Conservation (phyloP, 1,284 basidiomycete genomes). For the Omphalotus olearius region DNA sequence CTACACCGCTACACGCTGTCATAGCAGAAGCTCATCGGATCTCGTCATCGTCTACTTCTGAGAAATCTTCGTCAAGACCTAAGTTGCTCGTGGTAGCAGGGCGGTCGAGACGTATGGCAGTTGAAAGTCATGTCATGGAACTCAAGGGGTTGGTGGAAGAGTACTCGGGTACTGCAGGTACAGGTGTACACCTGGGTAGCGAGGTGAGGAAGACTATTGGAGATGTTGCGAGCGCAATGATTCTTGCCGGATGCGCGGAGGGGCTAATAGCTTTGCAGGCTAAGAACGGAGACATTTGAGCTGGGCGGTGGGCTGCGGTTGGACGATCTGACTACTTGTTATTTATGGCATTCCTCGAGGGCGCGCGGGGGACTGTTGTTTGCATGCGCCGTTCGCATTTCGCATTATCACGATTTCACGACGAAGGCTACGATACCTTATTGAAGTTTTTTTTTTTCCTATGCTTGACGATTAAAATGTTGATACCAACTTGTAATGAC, state of each 20-base stretch:
- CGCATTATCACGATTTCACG: too few relatives aligned
- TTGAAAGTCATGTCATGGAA: conserved; percentile 62
- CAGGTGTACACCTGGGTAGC: conserved; percentile 29
- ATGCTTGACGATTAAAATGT: too few relatives aligned
- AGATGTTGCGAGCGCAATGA: conserved; percentile 72
- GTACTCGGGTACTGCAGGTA: conserved; percentile 18
- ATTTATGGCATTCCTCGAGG: too few relatives aligned
- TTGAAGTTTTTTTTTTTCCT: too few relatives aligned
- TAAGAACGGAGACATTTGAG: conserved; percentile 20
- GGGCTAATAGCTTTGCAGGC: conserved; percentile 74
- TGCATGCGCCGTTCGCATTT: too few relatives aligned
- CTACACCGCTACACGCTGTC: conserved; percentile 51
- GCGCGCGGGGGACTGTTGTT: too few relatives aligned
- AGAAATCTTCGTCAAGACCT: conserved; percentile 11
- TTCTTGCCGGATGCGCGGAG: conserved; percentile 55
- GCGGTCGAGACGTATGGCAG: conserved; percentile 63
- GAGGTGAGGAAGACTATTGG: conserved; percentile 79
- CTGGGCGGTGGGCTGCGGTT: background rate
- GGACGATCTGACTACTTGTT: too few relatives aligned
- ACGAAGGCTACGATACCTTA: too few relatives aligned
- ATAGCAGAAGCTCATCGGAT: conserved; percentile 24
- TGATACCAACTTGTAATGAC: too few relatives aligned
- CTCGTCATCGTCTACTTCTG: background rate
- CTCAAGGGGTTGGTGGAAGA: conserved; percentile 61
- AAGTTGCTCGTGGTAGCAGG: conserved; percentile 64